Evolutionary conservation across 495 filamentous ascomycete species (phyloP), one percentile per base, ranked within the genome.

Genomic region (Aspergillus heteromorphus): DNA sequence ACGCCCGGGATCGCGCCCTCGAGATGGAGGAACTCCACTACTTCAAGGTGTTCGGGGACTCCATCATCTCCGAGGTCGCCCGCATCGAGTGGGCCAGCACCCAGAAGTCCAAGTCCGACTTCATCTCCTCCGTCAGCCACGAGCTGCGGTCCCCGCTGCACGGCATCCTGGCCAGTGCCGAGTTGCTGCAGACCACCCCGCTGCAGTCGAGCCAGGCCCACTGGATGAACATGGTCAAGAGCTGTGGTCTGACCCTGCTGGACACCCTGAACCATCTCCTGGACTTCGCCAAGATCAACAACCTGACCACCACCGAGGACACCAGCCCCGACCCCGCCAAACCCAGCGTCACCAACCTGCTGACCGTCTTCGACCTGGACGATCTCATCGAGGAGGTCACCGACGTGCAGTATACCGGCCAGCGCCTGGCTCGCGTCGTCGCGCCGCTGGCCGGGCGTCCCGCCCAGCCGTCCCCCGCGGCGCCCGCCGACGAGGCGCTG

Each of bases 41-140:
- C 48, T 71, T 84, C 51, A 75, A 77, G 23, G 79, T 80, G 0
- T 87, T 88, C 65, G 79, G 80, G 4, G 80, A 84, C 51, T 78
- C 76, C 4, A 74, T 85, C 49, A 83, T 86, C 68, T 82, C 81
- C 2, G 83, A 87, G 53, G 76, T 87, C 0, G 75, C 77, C 0
- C 77, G 81, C 17, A 59, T 83, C 3, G 69, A 81, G 49, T 75
- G 73, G 50, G 66, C 67, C 13, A 63, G 53, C 16, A 74, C 70
- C 16, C 76, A 83, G 54, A 72, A 68, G 38, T 77, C 79, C 36
- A 90, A 91, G 58, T 78, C 81, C 2, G 85, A 85, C 47, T 86
- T 89, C 56, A 83, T 90, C 30, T 83, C 83, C 0, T 86, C 81
- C 16, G 79, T 91, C 18, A 87, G 82, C 25, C 87, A 91, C 58